phyloP scores from a whole-genome alignment of 352 stramenopile species.

The Saprolegnia diclina region DNA sequence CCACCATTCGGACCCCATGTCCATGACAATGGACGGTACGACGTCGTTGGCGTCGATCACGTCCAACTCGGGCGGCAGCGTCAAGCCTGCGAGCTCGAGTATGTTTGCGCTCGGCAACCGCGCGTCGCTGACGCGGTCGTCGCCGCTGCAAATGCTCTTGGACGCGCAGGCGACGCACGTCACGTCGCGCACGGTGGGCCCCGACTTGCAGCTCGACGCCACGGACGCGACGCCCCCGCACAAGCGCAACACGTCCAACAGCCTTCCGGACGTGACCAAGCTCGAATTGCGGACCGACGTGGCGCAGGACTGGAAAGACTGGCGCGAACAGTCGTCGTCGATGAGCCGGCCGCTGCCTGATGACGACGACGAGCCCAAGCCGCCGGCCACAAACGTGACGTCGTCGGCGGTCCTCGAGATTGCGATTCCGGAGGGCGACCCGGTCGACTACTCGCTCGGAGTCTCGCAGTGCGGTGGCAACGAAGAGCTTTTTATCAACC shows the following conservation, averaged over 20 bases:
- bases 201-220: background rate
- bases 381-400: slow-evolving; percentile 27
- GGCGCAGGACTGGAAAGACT: slow-evolving; percentile 5
- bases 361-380: background rate
- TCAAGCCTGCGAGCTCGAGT: background rate
- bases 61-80: slow-evolving; percentile 16
- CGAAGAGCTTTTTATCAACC: slow-evolving; percentile 71
- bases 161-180: background rate
- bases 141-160: background rate
- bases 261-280: slow-evolving; percentile 26
- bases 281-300: background rate
- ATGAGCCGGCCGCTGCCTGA: background rate
- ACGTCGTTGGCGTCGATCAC: slow-evolving; percentile 7
- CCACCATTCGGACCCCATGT: slow-evolving; percentile 16
- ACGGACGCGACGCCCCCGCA: background rate
- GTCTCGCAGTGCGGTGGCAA: slow-evolving; percentile 71
- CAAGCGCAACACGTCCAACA: slow-evolving; percentile 10
- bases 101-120: slow-evolving; percentile 4
- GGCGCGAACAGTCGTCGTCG: background rate
- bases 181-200: background rate
- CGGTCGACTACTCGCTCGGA: slow-evolving; percentile 68
- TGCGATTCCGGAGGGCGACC: slow-evolving; percentile 69
- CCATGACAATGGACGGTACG: slow-evolving; percentile 1
- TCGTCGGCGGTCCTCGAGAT: slow-evolving; percentile 46
- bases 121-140: slow-evolving; percentile 7